A percentile compares a stretch with the other conserved stretches of the same genome.
Evolutionary conservation across 768 basidiomycete genomes (phyloP).

Genomic region (Lepiota subincarnata): DNA sequence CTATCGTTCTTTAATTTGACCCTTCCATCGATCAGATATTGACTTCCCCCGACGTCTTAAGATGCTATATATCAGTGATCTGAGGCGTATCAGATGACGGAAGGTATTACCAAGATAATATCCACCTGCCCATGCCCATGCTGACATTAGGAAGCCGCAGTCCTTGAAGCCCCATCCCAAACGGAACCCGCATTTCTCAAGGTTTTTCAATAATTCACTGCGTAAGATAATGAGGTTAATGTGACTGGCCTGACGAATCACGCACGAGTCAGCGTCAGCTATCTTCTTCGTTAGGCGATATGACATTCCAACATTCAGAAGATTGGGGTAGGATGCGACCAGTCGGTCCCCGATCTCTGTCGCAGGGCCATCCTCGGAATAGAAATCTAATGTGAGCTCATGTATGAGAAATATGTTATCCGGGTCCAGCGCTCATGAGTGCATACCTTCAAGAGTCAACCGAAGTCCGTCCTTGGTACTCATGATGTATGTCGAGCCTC

Average conservation of each 20-base stretch:
- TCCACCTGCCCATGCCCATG: slow-evolving; percentile 50
- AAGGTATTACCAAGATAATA: slow-evolving; percentile 58
- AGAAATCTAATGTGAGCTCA: slow-evolving; percentile 26
- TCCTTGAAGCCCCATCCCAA: slow-evolving; percentile 46
- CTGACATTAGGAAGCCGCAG: slow-evolving; percentile 46
- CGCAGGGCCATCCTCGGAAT: slow-evolving; percentile 45
- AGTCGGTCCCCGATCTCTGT: slow-evolving; percentile 48
- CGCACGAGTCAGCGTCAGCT: slow-evolving; percentile 54
- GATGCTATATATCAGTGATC: not conserved
- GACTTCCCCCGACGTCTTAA: slow-evolving; percentile 53
- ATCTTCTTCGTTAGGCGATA: slow-evolving; percentile 35
- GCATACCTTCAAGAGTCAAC: slow-evolving; percentile 22
- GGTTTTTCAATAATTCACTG: slow-evolving; percentile 43
- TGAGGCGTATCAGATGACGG: not conserved
- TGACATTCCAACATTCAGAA: slow-evolving; percentile 23
- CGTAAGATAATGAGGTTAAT: not conserved
- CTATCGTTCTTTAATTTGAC: slow-evolving; percentile 67
- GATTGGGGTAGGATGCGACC: slow-evolving; percentile 43
- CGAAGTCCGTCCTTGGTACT: slow-evolving; percentile 36
- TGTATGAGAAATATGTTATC: not conserved
- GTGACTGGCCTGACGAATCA: not conserved
- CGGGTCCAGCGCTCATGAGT: not conserved
- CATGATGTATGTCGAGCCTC: slow-evolving; percentile 56
- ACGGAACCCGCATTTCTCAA: slow-evolving; percentile 56
- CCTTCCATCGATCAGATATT: slow-evolving; percentile 61